Base-by-base conservation (phyloP, 2,329 filamentous ascomycete genomes). In the Didymella sp. region DNA sequence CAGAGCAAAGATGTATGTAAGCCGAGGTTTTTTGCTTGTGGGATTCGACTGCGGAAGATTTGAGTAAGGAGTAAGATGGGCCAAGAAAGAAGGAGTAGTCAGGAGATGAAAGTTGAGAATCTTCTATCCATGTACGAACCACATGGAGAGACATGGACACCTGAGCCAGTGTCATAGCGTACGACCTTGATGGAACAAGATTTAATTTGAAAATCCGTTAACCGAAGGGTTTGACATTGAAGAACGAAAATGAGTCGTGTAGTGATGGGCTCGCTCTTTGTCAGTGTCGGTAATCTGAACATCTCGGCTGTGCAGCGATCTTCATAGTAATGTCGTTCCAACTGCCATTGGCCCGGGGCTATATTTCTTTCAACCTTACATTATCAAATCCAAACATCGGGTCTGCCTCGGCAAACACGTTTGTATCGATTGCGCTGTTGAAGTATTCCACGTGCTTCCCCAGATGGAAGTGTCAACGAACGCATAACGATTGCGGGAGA, bases 391-490 rank as follows among this genome's bases (percentile, higher is more conserved):
- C 11, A 12, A 12, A 22, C 9, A 8, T 22, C 17, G 7, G 12
- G 37, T 37, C 37, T 11, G 22, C 22, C 22, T 37, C 21, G 37
- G 28, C n/a, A 25, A 17, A 24, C 6, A 19, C 9, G 22, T 11
- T 28, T 15, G 49, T 24, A 33, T 25, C 42, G 17, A 52, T 13
- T 30, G 24, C 19, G 30, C n/a, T 8, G 33, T 31, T 15, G 25
- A 22, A 15, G 13, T 13, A 19, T 33, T 40, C 37, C 37, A 52
- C n/a, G 25, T 52, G 19, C 19, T 51, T 40, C 54, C 54, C 54
- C 54, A 52, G 43, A 40, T 52, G 43, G 48, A 38, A 38, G 33
- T 22, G 21, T 48, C n/a, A 24, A 49, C 15, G 47, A 56, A 47
- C 24, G 54, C 48, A 51, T 57, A 33, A 57, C 8, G 27, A 21